Evolutionary conservation across 2,329 filamentous ascomycete genomes (phyloP).

Genomic region (Cucurbitaria berberidis): DNA sequence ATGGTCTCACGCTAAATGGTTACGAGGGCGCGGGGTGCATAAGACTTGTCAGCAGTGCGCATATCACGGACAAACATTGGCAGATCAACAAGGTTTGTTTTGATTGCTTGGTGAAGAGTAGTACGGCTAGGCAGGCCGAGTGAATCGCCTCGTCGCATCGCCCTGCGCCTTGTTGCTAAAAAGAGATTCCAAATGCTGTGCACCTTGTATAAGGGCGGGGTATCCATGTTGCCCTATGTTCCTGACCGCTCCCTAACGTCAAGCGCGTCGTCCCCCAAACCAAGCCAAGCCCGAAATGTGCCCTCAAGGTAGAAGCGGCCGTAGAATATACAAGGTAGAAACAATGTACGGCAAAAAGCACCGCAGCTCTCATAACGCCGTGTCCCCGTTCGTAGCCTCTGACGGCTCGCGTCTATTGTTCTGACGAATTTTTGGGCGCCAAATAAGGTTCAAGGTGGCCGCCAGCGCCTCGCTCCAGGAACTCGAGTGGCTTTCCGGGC

Average conservation of each 20-base stretch:
- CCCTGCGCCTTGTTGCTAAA: conserved; percentile 8
- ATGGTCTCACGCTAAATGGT: background rate
- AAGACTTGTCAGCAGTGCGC: background rate
- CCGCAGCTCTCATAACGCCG: conserved; percentile 19
- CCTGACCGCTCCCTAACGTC: conserved; percentile 20
- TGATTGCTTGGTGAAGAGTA: background rate
- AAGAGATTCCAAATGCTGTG: conserved; percentile 24
- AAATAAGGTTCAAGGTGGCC: conserved; percentile 10
- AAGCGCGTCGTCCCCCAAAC: no score
- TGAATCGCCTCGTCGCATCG: background rate
- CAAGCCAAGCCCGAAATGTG: conserved; percentile 5
- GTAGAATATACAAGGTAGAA: conserved; percentile 22
- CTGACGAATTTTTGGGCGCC: conserved; percentile 30
- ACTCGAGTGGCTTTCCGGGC: background rate
- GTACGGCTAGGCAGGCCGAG: background rate
- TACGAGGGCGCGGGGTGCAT: background rate
- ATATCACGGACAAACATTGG: background rate
- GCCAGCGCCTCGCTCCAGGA: conserved; percentile 17
- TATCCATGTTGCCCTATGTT: conserved; percentile 39
- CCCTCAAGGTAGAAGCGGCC: conserved; percentile 5
- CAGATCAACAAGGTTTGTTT: background rate
- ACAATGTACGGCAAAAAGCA: conserved; percentile 10
- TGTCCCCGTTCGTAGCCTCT: conserved; percentile 45
- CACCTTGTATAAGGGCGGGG: conserved; percentile 39
- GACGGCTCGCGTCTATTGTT: conserved; percentile 51